These are phyloP conservation scores for Ogataea parapolymorpha DNA, from an alignment of 805 yeast genomes.

Conservation along the genomic window DNA sequence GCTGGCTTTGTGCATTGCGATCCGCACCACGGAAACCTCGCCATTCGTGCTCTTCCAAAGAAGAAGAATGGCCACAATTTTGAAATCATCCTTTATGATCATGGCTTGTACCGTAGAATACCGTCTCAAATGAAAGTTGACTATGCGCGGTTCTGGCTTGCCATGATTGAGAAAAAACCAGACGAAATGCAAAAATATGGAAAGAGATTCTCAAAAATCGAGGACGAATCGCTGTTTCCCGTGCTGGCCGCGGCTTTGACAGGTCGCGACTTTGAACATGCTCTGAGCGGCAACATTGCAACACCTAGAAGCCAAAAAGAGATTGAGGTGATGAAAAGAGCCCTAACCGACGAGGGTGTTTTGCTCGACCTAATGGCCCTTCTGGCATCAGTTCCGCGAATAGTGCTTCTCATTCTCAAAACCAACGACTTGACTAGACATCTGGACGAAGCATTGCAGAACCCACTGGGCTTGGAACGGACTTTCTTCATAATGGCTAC, in stretches of 20 bases:
- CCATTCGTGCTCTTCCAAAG: conserved; percentile 53
- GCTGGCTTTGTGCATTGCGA: conserved; percentile 95
- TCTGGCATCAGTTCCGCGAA: conserved; percentile 74
- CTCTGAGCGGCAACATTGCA: conserved; percentile 60
- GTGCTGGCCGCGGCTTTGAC: conserved; percentile 91
- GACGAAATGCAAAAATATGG: conserved; percentile 71
- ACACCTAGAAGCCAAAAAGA: conserved; percentile 58
- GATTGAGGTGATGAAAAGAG: conserved; percentile 59
- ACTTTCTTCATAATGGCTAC: conserved; percentile 86
- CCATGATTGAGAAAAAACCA: conserved; percentile 69
- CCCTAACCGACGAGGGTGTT: conserved; percentile 59
- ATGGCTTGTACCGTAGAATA: conserved; percentile 87
- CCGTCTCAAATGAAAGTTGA: conserved; percentile 72
- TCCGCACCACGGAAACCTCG: conserved; percentile 96
- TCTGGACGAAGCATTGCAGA: conserved; percentile 76
- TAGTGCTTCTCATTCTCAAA: conserved; percentile 81
- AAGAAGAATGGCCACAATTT: conserved; percentile 58
- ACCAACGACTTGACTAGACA: conserved; percentile 92
- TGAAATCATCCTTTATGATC: conserved; percentile 90
- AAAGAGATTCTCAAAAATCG: conserved; percentile 70
- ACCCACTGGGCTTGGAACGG: conserved; percentile 83
- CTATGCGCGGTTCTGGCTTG: conserved; percentile 91
- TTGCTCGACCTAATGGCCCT: conserved; percentile 76
- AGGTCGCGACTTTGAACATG: conserved; percentile 83
- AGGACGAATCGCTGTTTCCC: conserved; percentile 75